Evolutionary conservation across 805 yeast genomes (phyloP).

Genomic region (Lachancea dasiensis): DNA sequence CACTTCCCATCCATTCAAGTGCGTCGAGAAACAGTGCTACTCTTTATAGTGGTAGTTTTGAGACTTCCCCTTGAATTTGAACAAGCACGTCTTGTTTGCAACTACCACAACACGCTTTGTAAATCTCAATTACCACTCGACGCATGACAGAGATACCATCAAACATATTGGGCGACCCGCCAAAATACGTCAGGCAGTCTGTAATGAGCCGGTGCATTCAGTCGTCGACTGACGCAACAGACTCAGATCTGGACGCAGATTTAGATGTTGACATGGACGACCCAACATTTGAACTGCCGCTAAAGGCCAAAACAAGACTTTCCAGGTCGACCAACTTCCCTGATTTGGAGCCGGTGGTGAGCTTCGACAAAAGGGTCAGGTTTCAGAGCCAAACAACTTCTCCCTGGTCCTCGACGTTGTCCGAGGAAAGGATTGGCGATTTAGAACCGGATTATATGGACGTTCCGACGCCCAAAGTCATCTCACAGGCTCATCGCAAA

Average conservation of each 20-base stretch:
- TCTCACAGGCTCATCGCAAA: constrained; percentile 6
- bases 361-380: constrained; percentile 17
- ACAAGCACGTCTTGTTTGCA: no score
- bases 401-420: constrained; percentile 4
- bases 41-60: no score
- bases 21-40: no score
- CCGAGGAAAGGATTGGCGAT: constrained; percentile 3
- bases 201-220: not conserved
- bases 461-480: constrained; percentile 1
- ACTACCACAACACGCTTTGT: no score
- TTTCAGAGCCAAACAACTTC: constrained; percentile 11
- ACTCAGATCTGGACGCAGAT: constrained; percentile 10
- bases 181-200: not conserved
- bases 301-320: constrained; percentile 15
- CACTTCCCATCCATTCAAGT: no score
- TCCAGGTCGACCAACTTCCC: constrained; percentile 19
- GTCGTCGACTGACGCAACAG: not conserved
- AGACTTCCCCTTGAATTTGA: no score
- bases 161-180: not conserved
- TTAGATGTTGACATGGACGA: constrained; percentile 20
- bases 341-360: constrained; percentile 15
- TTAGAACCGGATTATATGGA: not conserved
- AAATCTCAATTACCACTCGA: no score
- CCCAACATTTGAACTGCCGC: constrained; percentile 24
- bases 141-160: not conserved